A percentile compares a stretch with the other conserved stretches of the same genome.
These are phyloP conservation scores for Tuber microsphaerosporum DNA, from an alignment of 495 filamentous ascomycete genomes.

Conservation along the genomic window DNA sequence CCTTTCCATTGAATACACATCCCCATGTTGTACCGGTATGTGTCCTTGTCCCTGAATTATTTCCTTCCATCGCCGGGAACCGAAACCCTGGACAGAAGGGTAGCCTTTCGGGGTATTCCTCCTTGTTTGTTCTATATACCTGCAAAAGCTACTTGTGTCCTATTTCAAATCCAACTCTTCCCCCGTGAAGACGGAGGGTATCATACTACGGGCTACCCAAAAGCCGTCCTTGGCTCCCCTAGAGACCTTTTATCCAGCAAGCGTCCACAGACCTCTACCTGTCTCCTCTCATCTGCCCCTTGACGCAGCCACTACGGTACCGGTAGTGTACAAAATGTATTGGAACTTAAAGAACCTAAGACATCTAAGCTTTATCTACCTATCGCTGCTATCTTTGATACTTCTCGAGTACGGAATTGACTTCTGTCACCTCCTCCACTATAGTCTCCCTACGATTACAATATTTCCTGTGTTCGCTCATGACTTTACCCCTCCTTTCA, in stretches of 20 bases:
- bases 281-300: neutral
- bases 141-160: too few species aligned
- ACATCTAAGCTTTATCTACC: neutral
- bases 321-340: neutral
- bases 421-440: conserved; percentile 2
- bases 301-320: neutral
- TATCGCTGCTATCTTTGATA: neutral
- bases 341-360: neutral
- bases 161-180: neutral
- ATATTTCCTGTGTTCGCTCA: too few species aligned
- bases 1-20: too few species aligned
- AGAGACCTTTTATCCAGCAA: neutral
- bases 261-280: neutral
- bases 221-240: neutral
- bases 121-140: too few species aligned
- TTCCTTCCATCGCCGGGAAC: too few species aligned
- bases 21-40: too few species aligned
- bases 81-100: too few species aligned
- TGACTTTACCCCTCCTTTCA: too few species aligned
- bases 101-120: neutral
- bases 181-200: neutral
- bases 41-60: too few species aligned
- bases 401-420: neutral
- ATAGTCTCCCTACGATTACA: too few species aligned
- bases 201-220: neutral